Conservation (phyloP, 1,284 basidiomycete species). For the Tylopilus sp. region DNA sequence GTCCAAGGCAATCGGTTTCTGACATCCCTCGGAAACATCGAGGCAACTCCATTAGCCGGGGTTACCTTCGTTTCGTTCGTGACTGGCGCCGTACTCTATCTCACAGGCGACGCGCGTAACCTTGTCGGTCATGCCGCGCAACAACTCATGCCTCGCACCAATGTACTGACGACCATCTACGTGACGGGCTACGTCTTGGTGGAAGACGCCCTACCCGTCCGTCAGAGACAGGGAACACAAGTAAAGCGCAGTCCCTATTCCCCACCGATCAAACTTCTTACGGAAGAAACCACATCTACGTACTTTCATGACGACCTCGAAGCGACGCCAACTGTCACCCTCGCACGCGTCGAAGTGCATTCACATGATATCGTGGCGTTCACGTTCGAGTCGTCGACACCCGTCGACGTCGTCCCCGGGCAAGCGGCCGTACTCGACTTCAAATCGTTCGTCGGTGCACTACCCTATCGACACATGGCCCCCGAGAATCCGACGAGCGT, state of each 20-base stretch:
- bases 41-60: conserved; percentile 51
- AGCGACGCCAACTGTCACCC: conserved; percentile 31
- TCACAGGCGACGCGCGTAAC: conserved; percentile 56
- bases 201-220: conserved; percentile 51
- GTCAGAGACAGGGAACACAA: conserved; percentile 38
- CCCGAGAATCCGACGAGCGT: conserved; percentile 42
- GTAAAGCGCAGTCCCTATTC: conserved; percentile 51
- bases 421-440: conserved; percentile 57
- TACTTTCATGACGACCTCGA: conserved; percentile 25
- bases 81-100: conserved; percentile 55
- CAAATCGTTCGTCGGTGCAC: conserved; percentile 44
- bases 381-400: conserved; percentile 42
- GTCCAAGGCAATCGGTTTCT: conserved; percentile 55
- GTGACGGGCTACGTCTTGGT: conserved; percentile 54
- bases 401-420: conserved; percentile 43
- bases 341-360: conserved; percentile 41
- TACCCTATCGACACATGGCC: conserved; percentile 52
- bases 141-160: conserved; percentile 53
- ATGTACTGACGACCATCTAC: conserved; percentile 46
- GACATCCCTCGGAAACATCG: conserved; percentile 62
- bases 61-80: conserved; percentile 54
- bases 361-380: conserved; percentile 52
- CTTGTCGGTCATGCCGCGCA: conserved; percentile 46
- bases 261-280: conserved; percentile 52
- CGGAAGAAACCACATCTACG: conserved; percentile 41